phyloP scores from a whole-genome alignment of 768 basidiomycete genomes.

The Nidula microcarpa region DNA sequence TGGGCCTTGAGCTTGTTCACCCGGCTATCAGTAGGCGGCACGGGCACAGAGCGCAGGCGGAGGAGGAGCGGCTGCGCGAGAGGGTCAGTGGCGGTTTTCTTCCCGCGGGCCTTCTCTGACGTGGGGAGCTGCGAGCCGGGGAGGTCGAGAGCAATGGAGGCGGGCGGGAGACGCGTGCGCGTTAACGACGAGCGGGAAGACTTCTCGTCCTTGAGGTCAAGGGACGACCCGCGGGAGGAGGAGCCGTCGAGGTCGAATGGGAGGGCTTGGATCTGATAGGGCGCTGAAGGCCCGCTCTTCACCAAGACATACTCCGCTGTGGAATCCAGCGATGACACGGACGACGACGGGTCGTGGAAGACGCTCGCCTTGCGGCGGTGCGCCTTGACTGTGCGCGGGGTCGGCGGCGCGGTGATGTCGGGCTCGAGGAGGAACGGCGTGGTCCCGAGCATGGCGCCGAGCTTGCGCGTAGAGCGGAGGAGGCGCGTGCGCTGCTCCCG shows the following conservation, averaged over 20 bases:
- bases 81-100: background rate
- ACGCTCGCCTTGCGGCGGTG: slow-evolving; percentile 8
- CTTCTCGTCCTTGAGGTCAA: background rate
- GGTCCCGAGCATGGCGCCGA: slow-evolving; percentile 49
- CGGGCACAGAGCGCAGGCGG: slow-evolving; percentile 3
- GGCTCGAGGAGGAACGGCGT: slow-evolving; percentile 32
- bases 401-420: slow-evolving; percentile 7
- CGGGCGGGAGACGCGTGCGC: slow-evolving; percentile 6
- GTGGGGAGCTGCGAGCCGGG: slow-evolving; percentile 7
- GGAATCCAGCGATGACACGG: slow-evolving; percentile 5
- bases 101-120: slow-evolving; percentile 4
- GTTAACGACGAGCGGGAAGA: background rate
- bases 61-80: slow-evolving; percentile 20
- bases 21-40: background rate
- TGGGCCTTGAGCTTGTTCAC: background rate
- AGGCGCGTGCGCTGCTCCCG: slow-evolving; percentile 45
- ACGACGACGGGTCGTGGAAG: slow-evolving; percentile 4
- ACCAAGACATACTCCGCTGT: slow-evolving; percentile 12
- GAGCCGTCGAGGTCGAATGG: background rate
- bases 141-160: slow-evolving; percentile 12
- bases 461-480: slow-evolving; percentile 56
- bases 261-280: slow-evolving; percentile 8
- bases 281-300: slow-evolving; percentile 9
- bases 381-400: slow-evolving; percentile 5
- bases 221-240: background rate